phyloP scores from a whole-genome alignment of 2,329 filamentous ascomycete genomes.

The Hypoxylon sp. region DNA sequence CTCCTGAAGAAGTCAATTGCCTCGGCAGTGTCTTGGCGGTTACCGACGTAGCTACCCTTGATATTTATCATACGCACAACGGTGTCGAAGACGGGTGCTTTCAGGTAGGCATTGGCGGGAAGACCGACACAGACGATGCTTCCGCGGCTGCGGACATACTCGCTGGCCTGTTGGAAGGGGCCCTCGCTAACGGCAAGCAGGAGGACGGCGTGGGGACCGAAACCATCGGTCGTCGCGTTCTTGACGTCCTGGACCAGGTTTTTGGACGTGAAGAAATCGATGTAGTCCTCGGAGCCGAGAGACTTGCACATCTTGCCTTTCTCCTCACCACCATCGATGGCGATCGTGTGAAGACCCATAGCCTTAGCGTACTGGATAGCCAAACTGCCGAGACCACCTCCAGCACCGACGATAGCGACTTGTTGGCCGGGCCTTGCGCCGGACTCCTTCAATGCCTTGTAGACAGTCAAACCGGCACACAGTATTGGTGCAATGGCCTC shows the following conservation, averaged over 20 bases:
- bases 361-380: constrained; percentile 91
- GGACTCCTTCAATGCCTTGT: constrained; percentile 92
- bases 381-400: constrained; percentile 81
- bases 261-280: constrained; percentile 83
- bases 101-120: constrained; percentile 82
- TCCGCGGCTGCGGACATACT: constrained; percentile 86
- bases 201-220: constrained; percentile 88
- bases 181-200: constrained; percentile 89
- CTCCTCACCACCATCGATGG: constrained; percentile 85
- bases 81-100: constrained; percentile 88
- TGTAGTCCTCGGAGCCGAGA: constrained; percentile 78
- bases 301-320: constrained; percentile 78
- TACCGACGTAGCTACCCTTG: constrained; percentile 94
- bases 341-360: constrained; percentile 86
- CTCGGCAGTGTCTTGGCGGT: constrained; percentile 87
- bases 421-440: constrained; percentile 79
- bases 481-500: constrained; percentile 84
- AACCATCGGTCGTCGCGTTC: constrained; percentile 80
- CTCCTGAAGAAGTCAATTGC: constrained; percentile 90
- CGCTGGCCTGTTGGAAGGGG: constrained; percentile 94
- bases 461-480: constrained; percentile 88
- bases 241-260: constrained; percentile 89
- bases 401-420: constrained; percentile 87
- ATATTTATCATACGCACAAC: constrained; percentile 91
- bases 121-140: constrained; percentile 90